phyloP scores from a whole-genome alignment of 192 early-diverging fungal species.

The Backusella circina region DNA sequence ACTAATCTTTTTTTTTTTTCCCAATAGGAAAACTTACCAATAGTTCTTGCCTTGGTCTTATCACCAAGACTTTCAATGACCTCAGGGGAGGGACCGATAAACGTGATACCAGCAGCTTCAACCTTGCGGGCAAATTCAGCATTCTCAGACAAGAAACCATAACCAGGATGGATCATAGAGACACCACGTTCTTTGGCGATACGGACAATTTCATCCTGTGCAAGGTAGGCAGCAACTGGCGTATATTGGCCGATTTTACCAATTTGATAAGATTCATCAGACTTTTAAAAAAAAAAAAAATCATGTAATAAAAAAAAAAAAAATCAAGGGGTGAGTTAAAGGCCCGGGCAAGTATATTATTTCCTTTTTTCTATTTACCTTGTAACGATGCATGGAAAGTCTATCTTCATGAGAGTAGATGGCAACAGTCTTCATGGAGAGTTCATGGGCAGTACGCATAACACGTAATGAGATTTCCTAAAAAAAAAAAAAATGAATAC shows the following conservation, averaged over 20 bases:
- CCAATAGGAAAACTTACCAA: constrained; percentile 52
- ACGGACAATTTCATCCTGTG: constrained; percentile 87
- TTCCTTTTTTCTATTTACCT: too few species aligned
- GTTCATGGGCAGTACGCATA: constrained; percentile 89
- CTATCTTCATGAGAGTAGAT: constrained; percentile 92
- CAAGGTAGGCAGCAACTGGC: constrained; percentile 94
- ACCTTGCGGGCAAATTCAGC: constrained; percentile 88
- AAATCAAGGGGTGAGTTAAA: constrained; percentile 7
- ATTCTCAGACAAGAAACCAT: constrained; percentile 96
- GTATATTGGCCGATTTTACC: constrained; percentile 74
- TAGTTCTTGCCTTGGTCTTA: constrained; percentile 87
- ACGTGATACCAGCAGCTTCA: constrained; percentile 85
- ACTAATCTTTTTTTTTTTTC: background rate
- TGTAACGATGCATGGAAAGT: constrained; percentile 89
- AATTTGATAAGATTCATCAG: constrained; percentile 96
- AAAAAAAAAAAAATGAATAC: background rate
- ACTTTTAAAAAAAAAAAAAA: constrained; percentile 35
- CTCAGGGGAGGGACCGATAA: constrained; percentile 81
- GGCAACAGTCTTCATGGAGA: constrained; percentile 85
- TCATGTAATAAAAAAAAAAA: constrained; percentile 5
- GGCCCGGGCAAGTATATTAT: background rate
- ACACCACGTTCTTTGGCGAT: constrained; percentile 81
- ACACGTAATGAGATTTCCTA: constrained; percentile 94
- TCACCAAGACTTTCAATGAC: constrained; percentile 90
- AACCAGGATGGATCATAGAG: constrained; percentile 92